phyloP scores from a whole-genome alignment of 2,329 filamentous ascomycete genomes.

The Calcarisporium arbuscula region DNA sequence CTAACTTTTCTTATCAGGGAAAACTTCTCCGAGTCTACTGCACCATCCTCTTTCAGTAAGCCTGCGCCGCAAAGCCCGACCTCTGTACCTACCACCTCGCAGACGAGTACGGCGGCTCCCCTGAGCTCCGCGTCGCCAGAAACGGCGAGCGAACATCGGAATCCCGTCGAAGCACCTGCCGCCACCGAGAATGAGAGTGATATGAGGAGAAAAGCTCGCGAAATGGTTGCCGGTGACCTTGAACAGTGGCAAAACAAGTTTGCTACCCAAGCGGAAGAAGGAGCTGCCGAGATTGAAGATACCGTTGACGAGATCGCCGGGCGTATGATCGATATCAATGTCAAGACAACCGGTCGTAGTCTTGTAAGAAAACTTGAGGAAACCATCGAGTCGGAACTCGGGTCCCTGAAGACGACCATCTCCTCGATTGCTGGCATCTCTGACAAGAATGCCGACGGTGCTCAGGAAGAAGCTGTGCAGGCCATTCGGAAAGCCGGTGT shows the following conservation, averaged over 20 bases:
- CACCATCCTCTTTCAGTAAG: conserved; percentile 28
- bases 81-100: conserved; percentile 24
- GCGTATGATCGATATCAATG: conserved; percentile 55
- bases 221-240: conserved; percentile 71
- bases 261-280: conserved; percentile 76
- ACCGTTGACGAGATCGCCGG: conserved; percentile 53
- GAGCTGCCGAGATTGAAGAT: conserved; percentile 65
- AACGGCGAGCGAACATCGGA: conserved; percentile 19
- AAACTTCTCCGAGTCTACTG: not conserved
- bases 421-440: conserved; percentile 47
- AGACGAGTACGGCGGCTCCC: conserved; percentile 10
- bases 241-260: conserved; percentile 85
- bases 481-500: conserved; percentile 62
- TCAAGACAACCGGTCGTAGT: conserved; percentile 57
- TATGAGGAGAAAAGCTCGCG: conserved; percentile 50
- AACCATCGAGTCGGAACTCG: conserved; percentile 57
- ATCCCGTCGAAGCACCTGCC: conserved; percentile 38
- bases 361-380: conserved; percentile 64
- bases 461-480: conserved; percentile 35
- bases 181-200: conserved; percentile 44
- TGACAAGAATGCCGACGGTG: conserved; percentile 33
- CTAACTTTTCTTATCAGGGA: not conserved
- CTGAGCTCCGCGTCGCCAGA: conserved; percentile 15
- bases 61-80: conserved; percentile 24
- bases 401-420: conserved; percentile 61